Base-by-base conservation (phyloP, 495 filamentous ascomycete genomes). In the Trichoderma asperelloides region DNA sequence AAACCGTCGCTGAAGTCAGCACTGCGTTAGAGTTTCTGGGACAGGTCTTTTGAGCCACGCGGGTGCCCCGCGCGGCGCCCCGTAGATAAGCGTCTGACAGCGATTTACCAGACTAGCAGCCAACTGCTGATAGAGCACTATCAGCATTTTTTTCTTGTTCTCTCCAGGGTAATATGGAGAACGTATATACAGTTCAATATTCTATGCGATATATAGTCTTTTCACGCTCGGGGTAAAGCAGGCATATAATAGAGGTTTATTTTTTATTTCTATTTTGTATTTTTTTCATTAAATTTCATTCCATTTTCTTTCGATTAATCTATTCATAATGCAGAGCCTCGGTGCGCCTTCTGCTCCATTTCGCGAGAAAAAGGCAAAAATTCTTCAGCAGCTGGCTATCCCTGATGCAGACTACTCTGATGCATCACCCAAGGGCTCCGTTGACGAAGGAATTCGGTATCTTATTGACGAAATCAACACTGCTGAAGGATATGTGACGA, bases 351-450 rank as follows among this genome's bases (percentile, higher is more conserved):
- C 70, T 11, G 49, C 68, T 8, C 47, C 57, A n/a, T 94, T 93
- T 72, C 51, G 76, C 27, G 69, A 73, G 49, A 86, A 85, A 71
- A 95, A 94, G 76, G 66, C 69, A 28, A 82, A 79, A 45, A 94
- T 96, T 71, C 77, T 93, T 25, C 71, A 78, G 49, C 82, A 85
- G 65, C 85, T 96, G 16, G 75, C 86, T 2, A 75, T 84, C 4
- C 87, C 90, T 13, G 82, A 83, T n/a, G 77, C 74, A 5, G 79
- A 88, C 49, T 94, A 94, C 74, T 84, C 82, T 55, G 92, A 95
- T 74, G 80, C 86, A 3, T 96, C 91, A 12, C 93, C 93, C 0
- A 96, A 97, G 78, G 93, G 93, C 8, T 88, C 85, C 0, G 82
- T 97, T 23, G 94, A 97, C 72, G 84, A 78, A 64, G 88, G 82